Base-by-base conservation (phyloP, 768 basidiomycete genomes). In the Leccinum sublutescens region DNA sequence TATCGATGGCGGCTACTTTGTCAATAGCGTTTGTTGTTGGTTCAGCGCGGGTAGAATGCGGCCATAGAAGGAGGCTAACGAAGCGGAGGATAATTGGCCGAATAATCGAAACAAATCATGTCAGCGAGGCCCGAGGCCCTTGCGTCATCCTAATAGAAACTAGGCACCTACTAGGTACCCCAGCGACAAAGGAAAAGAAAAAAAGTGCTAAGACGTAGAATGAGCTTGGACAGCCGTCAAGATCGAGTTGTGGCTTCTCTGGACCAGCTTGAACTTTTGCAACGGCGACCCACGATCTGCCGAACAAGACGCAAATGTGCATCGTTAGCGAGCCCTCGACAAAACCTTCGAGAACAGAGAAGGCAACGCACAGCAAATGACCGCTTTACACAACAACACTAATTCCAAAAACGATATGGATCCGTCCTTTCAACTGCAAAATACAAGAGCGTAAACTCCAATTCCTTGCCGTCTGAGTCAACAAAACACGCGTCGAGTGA, bases 191-290 rank as follows among this genome's bases (percentile, higher is more conserved):
- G 25, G 25, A 7, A 27, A 27, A 27, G 25, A 1, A 27, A 27
- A 27, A 27, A 27, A 27, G 6, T 27, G 25, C 25, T 27, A 27
- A 27, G 25, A 27, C 25, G 25, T 27, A 27, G 25, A 27, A 27
- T 27, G 25, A 27, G 25, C 25, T 27, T 27, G 25, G 25, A 27
- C 25, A 27, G 25, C 25, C 25, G 25, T 27, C n/a, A 97, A 79
- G 55, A 97, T 93, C 7, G 94, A 82, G 57, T 93, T 93, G 66
- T 88, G 86, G 72, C 96, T 95, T 75, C 95, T 95, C 81, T 98
- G 98, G 57, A 98, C 96, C n/a, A 98, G 85, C 75, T 98, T 98
- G 63, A 98, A 96, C 4, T 98, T 99, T 73, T 98, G 97, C 50
- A 98, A 74, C 6, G 97, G 97, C 6, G 96, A 98, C 10, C 98